Conservation (phyloP, 1,284 basidiomycete genomes). For the Austropuccinia psidii region DNA sequence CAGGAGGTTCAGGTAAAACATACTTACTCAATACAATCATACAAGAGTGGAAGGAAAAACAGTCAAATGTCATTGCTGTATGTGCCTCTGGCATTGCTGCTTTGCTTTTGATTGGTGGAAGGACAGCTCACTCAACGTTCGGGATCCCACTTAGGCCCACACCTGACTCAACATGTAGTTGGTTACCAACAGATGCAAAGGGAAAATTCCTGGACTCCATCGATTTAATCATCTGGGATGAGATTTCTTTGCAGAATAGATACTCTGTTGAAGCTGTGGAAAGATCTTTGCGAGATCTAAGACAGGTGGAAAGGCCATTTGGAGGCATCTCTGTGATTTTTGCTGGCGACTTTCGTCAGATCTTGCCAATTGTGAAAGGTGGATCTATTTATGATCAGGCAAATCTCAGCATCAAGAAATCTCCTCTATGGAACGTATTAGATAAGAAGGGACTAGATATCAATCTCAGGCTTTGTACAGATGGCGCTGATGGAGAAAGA, state of each 20-base stretch:
- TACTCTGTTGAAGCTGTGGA: neutral
- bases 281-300: neutral
- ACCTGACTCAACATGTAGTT: neutral
- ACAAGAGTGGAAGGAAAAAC: neutral
- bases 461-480: neutral
- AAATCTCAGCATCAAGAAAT: neutral
- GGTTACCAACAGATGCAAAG: too few species aligned
- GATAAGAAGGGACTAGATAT: neutral
- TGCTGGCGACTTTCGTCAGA: neutral
- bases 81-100: constrained; percentile 52
- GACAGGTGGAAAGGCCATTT: neutral
- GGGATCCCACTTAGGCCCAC: constrained; percentile 48
- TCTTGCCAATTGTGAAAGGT: neutral
- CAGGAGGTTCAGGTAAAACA: neutral
- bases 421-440: neutral
- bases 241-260: neutral
- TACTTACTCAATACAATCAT: neutral
- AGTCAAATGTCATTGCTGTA: neutral
- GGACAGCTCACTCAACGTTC: constrained; percentile 52
- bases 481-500: neutral
- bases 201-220: too few species aligned
- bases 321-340: too few species aligned
- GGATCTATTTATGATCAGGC: neutral
- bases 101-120: constrained; percentile 50
- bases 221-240: neutral